Conservation (phyloP, 2,329 filamentous ascomycete genomes). For the Dactylonectria macrodidyma region DNA sequence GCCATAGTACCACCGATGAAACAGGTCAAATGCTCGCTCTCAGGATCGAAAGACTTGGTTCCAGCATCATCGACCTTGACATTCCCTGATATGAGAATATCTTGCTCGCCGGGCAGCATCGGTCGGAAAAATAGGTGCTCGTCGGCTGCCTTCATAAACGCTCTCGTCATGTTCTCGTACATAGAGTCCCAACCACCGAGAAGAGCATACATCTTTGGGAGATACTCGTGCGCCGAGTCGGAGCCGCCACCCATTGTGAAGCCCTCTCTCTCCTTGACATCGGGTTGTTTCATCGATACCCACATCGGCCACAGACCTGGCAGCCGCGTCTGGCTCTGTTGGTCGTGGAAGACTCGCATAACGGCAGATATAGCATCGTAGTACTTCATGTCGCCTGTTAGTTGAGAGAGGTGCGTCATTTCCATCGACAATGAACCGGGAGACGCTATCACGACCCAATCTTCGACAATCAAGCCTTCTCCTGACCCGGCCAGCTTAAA, state of each 20-base stretch:
- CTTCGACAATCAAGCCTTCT: constrained; percentile 64
- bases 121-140: constrained; percentile 79
- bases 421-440: constrained; percentile 79
- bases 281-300: constrained; percentile 59
- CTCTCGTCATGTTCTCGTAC: constrained; percentile 76
- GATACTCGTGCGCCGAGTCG: constrained; percentile 73
- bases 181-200: constrained; percentile 73
- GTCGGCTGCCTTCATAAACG: constrained; percentile 68
- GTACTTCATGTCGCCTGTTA: constrained; percentile 80
- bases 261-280: constrained; percentile 63
- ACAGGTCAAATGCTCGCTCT: constrained; percentile 69
- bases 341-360: constrained; percentile 75
- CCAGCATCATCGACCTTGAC: constrained; percentile 54
- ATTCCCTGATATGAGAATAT: constrained; percentile 78
- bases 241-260: constrained; percentile 70
- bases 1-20: constrained; percentile 77
- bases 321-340: constrained; percentile 77
- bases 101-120: constrained; percentile 71
- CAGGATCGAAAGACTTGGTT: constrained; percentile 42
- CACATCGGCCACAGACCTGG: constrained; percentile 82
- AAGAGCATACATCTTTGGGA: constrained; percentile 75
- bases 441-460: constrained; percentile 61
- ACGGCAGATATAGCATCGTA: constrained; percentile 84
- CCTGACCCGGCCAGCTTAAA: constrained; percentile 61
- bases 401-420: constrained; percentile 81